phyloP scores from a whole-genome alignment of 2,329 filamentous ascomycete genomes.

The Sporothrix sp. region DNA sequence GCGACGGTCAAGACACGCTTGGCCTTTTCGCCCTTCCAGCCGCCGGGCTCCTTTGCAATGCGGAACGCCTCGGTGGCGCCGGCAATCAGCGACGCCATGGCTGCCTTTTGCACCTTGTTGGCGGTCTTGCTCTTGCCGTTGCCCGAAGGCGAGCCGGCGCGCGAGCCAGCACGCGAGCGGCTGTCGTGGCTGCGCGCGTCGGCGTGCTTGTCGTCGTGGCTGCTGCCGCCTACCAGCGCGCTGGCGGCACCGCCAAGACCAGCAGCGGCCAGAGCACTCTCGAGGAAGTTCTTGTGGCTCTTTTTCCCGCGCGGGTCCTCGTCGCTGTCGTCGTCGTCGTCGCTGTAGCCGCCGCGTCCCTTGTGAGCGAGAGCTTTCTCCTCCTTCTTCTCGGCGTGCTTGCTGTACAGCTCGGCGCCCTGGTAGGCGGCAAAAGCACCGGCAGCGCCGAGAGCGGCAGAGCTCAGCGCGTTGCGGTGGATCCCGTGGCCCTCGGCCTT shows the following conservation, averaged over 20 bases:
- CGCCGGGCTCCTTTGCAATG: conserved; percentile 76
- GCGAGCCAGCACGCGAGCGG: conserved; percentile 38
- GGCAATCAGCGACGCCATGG: conserved; percentile 81
- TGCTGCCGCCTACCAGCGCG: conserved; percentile 41
- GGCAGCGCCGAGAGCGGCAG: conserved; percentile 52
- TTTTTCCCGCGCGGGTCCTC: conserved; percentile 47
- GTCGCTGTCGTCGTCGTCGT: conserved; percentile 52
- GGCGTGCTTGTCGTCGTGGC: conserved; percentile 28
- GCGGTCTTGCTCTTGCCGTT: conserved; percentile 37
- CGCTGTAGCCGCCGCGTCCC: conserved; percentile 46
- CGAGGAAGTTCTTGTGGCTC: conserved; percentile 54
- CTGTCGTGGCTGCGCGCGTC: conserved; percentile 38
- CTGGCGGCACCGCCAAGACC: conserved; percentile 53
- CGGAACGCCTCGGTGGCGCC: conserved; percentile 89
- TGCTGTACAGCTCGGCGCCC: conserved; percentile 53
- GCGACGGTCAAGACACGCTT: conserved; percentile 87
- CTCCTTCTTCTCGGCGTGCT: conserved; percentile 45
- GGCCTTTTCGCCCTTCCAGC: conserved; percentile 85
- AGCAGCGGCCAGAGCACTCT: conserved; percentile 52
- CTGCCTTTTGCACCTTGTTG: conserved; percentile 69
- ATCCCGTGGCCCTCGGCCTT: conserved; percentile 38
- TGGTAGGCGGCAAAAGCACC: conserved; percentile 55
- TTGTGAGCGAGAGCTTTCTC: conserved; percentile 44
- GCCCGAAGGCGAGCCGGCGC: conserved; percentile 40
- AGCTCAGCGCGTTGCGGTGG: conserved; percentile 48